Percentiles rank a stretch among this genome's conserved stretches.
Conservation (phyloP, 2,329 filamentous ascomycete genomes). For the Plenodomus tracheiphilus region DNA sequence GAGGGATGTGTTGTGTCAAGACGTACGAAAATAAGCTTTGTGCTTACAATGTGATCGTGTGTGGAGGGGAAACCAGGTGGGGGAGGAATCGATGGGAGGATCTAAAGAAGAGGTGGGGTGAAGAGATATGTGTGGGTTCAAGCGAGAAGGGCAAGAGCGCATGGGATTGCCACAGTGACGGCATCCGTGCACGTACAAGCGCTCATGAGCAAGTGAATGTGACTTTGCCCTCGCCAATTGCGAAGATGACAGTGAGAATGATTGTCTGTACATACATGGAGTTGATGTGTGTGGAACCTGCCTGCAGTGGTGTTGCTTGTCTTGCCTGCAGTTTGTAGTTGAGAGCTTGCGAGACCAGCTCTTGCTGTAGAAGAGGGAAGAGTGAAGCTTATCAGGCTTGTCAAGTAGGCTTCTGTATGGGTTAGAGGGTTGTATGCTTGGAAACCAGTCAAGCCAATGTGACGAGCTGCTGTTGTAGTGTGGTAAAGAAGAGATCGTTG, state of each 20-base stretch:
- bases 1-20: not conserved
- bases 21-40: slow-evolving; percentile 4
- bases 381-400: slow-evolving; percentile 2
- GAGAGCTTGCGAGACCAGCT: slow-evolving; percentile 14
- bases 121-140: slow-evolving; percentile 4
- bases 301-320: slow-evolving; percentile 19
- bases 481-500: slow-evolving; percentile 17
- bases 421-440: slow-evolving; percentile 5
- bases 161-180: slow-evolving; percentile 17
- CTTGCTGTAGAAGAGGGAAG: slow-evolving; percentile 5
- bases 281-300: slow-evolving; percentile 16
- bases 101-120: slow-evolving; percentile 4
- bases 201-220: slow-evolving; percentile 2
- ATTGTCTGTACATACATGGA: slow-evolving; percentile 14
- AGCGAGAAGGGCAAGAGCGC: slow-evolving; percentile 10
- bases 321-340: slow-evolving; percentile 22
- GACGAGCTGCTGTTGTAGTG: slow-evolving; percentile 9
- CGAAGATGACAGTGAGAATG: slow-evolving; percentile 1
- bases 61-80: slow-evolving; percentile 4
- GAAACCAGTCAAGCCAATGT: slow-evolving; percentile 3
- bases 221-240: slow-evolving; percentile 1
- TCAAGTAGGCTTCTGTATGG: slow-evolving; percentile 1
- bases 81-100: slow-evolving; percentile 4
- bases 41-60: not conserved
- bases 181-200: slow-evolving; percentile 2